These are phyloP conservation scores for Penicillium odoratum DNA, from an alignment of 495 filamentous ascomycete genomes.

Conservation along the genomic window DNA sequence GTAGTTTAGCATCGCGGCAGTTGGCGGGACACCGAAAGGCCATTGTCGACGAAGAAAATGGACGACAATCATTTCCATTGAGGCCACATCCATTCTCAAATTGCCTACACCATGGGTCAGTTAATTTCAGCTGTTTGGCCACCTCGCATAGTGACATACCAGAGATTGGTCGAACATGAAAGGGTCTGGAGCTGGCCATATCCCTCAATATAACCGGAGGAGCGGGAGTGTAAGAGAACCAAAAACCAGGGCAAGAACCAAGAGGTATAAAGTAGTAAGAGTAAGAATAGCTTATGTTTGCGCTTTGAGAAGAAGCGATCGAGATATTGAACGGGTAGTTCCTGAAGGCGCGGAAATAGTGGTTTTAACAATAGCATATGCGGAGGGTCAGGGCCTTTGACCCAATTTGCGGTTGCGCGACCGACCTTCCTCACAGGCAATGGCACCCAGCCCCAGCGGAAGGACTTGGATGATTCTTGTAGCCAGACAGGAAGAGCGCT, in stretches of 20 bases:
- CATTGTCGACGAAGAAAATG: slow-evolving; percentile 67
- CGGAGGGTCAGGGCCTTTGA: slow-evolving; percentile 68
- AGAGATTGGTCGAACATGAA: slow-evolving; percentile 62
- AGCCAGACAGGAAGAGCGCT: slow-evolving; percentile 50
- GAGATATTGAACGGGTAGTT: slow-evolving; percentile 63
- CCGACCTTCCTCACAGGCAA: slow-evolving; percentile 49
- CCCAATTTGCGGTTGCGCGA: slow-evolving; percentile 58
- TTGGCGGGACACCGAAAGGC: slow-evolving; percentile 81
- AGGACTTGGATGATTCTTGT: slow-evolving; percentile 54
- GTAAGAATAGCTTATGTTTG: slow-evolving; percentile 56
- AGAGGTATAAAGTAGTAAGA: slow-evolving; percentile 60
- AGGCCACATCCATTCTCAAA: slow-evolving; percentile 74
- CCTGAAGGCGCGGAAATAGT: slow-evolving; percentile 66
- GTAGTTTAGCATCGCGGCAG: slow-evolving; percentile 63
- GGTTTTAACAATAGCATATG: slow-evolving; percentile 65
- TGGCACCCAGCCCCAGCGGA: slow-evolving; percentile 54
- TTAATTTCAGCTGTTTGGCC: not conserved
- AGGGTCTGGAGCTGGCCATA: slow-evolving; percentile 67
- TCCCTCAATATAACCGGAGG: slow-evolving; percentile 64
- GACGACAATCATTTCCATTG: slow-evolving; percentile 78
- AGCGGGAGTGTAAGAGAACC: slow-evolving; percentile 63
- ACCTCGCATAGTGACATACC: slow-evolving; percentile 37
- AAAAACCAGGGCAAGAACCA: slow-evolving; percentile 75
- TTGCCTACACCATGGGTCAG: slow-evolving; percentile 45
- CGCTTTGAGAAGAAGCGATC: slow-evolving; percentile 63